phyloP scores from a whole-genome alignment of 2,329 filamentous ascomycete species.

The Sporothrix globosa region DNA sequence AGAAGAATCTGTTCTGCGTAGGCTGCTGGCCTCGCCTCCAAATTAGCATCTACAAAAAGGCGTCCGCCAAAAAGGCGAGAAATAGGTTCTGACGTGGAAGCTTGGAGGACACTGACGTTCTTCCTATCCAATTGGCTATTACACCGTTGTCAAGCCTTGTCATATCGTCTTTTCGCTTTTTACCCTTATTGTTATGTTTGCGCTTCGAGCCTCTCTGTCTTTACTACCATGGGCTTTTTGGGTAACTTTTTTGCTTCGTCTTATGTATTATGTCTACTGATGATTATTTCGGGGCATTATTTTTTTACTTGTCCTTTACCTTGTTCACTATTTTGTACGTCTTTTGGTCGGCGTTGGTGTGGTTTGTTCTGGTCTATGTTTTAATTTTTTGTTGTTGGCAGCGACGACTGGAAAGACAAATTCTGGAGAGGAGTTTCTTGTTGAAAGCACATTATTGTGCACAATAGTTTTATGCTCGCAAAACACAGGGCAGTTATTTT shows the following conservation, averaged over 20 bases:
- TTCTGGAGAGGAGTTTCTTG: background rate
- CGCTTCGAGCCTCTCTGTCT: background rate
- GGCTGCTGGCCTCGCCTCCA: slow-evolving; percentile 20
- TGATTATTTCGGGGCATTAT: background rate
- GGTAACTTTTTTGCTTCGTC: background rate
- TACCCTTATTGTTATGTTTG: background rate
- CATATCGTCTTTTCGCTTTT: background rate
- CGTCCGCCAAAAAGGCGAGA: too few relatives aligned
- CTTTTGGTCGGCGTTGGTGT: slow-evolving; percentile 3
- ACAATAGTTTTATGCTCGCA: background rate
- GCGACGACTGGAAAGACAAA: slow-evolving; percentile 38
- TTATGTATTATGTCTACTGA: slow-evolving; percentile 27
- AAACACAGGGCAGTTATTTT: background rate
- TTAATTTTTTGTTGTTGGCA: background rate
- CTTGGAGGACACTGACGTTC: too few relatives aligned
- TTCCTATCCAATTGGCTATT: too few relatives aligned
- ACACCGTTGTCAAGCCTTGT: too few relatives aligned
- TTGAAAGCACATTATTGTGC: background rate
- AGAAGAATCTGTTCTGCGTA: slow-evolving; percentile 27
- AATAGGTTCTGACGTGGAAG: too few relatives aligned
- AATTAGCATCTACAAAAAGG: background rate
- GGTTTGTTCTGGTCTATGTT: background rate
- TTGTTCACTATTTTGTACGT: background rate
- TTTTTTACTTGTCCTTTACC: background rate
- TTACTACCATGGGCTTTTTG: background rate